Evolutionary conservation across 1,284 basidiomycete species (phyloP), one percentile per base, ranked within the genome.

Genomic region (Tremellales sp.): DNA sequence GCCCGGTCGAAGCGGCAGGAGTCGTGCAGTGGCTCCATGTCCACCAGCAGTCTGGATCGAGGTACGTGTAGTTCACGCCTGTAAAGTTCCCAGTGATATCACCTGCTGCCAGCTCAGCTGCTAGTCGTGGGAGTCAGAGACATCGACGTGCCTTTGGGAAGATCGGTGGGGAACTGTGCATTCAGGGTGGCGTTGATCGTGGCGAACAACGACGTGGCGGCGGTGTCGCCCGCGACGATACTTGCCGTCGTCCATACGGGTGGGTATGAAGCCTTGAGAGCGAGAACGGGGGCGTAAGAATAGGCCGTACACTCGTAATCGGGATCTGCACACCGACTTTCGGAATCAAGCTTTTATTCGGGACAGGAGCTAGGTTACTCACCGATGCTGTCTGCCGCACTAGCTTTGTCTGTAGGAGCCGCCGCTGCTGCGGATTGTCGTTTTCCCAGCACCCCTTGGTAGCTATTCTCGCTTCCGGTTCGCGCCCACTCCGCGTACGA

Each of bases 31-130:
- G 52, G 16, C 55, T 56, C 44, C 54, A 65, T 1, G 72, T 68
- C 74, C 73, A 76, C 73, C 72, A 74, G 54, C 70, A 71, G 40
- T 72, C 68, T 1, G 63, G 61, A 49, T 74, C 71, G 3, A 51
- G 41, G 13, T 52, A 34, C 12, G 34, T 40, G 48, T 63, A 62
- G 21, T 53, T 56, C 25, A 63, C 60, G 24, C 52, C 51, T 5
- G 54, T 41, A 36, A 59, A 67, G 50, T 71, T 56, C 25, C 70
- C 71, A n/a, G 34, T 48, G 21, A 50, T 31, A 1, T 63, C 70
- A 14, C 70, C 70, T 52, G 66, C 58, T 31, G 61, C 54, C 32
- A 41, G 38, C 43, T 72, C 56, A n/a, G n/a, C 31, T 13, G 40
- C n/a, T 10, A 6, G 27, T n/a, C 13, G 33, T 43, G 27, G 27